Base-by-base conservation (phyloP, 179 eudicot species). In the Silene noctiflora region DNA sequence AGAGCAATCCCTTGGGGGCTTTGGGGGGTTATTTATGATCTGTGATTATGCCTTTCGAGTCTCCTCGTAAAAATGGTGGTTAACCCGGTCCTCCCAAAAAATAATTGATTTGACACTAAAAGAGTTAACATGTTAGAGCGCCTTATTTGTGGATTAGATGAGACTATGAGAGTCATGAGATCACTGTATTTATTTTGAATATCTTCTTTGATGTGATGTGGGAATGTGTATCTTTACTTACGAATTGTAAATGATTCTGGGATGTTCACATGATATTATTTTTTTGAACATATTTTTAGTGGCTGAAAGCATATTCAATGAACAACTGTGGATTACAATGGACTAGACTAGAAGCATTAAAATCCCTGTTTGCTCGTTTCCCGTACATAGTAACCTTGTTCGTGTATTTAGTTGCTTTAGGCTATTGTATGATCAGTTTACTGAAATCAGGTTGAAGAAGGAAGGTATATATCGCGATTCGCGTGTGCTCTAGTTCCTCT, bases 291-390 rank as follows among this genome's bases (percentile, higher is more conserved):
- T 33, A 33, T 33, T 33, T 33, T 33, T 33, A 33, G 39, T 33
- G 20, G 2, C 31, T 64, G n/a, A 64, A 13, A 25, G 42, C 31
- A 20, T 39, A 51, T 10, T 17, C 0, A 12, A 53, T 11, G 16
- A 11, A 35, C 39, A 33, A 33, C 39, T 67, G 35, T 66, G 4
- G 29, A 68, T 68, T 13, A 21, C 14, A 20, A 5, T 20, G 53
- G 71, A 35, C 58, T 69, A 66, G 44, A 42, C 48, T 69, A 69
- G 73, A 69, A 21, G 29, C 56, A 11, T 42, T 27, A 68, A 46
- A 42, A 33, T 33, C 39, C 39, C 0, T 33, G 6, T 33, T 33
- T 33, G 12, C 56, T 56, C 25, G 22, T 67, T 44, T 44, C 20
- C 1, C 9, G 27, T 69, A 69, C 17, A 56, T 25, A 27, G 35